Conservation (phyloP, 345 rosid genomes). For the Eucalyptus curtisii region DNA sequence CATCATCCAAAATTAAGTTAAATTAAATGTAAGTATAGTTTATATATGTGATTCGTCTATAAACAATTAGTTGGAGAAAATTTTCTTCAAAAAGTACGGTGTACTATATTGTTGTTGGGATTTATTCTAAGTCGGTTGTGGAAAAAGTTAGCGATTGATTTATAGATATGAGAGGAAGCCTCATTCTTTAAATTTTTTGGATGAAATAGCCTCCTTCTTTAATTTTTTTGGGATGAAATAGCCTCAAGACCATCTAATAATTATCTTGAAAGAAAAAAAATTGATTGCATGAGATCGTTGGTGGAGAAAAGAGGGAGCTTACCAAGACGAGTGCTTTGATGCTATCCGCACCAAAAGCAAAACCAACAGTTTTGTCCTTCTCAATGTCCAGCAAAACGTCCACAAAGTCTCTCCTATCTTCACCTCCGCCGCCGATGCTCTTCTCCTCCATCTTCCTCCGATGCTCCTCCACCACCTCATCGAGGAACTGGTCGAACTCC, state of each 20-base stretch:
- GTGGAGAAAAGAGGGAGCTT: not conserved
- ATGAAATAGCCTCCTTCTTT: too few species aligned
- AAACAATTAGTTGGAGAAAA: not conserved
- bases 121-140: too few species aligned
- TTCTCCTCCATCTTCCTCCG: not conserved
- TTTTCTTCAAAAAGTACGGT: not conserved
- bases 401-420: constrained; percentile 3
- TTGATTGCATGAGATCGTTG: not conserved
- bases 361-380: not conserved
- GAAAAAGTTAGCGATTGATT: too few species aligned
- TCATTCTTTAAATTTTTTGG: too few species aligned
- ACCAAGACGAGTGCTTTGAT: constrained; percentile 20
- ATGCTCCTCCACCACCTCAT: constrained; percentile 2
- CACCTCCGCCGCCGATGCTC: not conserved
- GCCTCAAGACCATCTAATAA: not conserved
- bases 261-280: too few species aligned
- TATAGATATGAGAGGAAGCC: too few species aligned
- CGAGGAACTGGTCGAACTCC: constrained; percentile 8
- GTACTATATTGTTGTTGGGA: not conserved
- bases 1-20: too few species aligned
- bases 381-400: constrained; percentile 12
- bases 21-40: not conserved
- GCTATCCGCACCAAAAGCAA: not conserved
- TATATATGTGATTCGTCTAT: not conserved
- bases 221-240: too few species aligned